A percentile compares a stretch with the other conserved stretches of the same genome.
Conservation (phyloP, 2,329 filamentous ascomycete species). For the Neodidymelliopsis sp. region DNA sequence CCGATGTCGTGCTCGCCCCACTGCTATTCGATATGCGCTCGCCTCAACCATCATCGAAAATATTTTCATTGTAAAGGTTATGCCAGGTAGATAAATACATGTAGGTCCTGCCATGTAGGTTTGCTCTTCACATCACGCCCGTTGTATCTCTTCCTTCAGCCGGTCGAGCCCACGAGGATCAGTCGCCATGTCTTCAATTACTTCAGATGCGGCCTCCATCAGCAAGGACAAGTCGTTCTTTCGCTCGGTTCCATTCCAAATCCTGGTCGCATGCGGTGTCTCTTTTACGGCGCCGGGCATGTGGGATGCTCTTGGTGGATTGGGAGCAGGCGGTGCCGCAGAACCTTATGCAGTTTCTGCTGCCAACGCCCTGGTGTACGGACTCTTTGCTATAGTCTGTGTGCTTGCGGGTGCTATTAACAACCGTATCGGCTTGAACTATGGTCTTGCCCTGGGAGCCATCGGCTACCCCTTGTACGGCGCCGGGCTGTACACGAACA, state of each 20-base stretch:
- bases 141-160: not conserved
- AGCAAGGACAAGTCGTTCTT: conserved; percentile 33
- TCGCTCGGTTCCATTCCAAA: conserved; percentile 45
- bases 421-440: conserved; percentile 46
- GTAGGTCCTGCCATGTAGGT: conserved; percentile 1
- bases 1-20: conserved; percentile 36
- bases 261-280: conserved; percentile 44
- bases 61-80: conserved; percentile 6
- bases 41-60: conserved; percentile 27
- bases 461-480: conserved; percentile 54
- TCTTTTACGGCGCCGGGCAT: conserved; percentile 46
- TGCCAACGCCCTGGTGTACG: conserved; percentile 45
- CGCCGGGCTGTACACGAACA: conserved; percentile 52
- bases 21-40: conserved; percentile 15
- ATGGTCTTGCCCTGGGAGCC: conserved; percentile 52
- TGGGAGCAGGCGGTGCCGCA: conserved; percentile 45
- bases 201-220: conserved; percentile 21
- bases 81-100: conserved; percentile 9
- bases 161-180: conserved; percentile 7
- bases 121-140: not conserved
- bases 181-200: conserved; percentile 8
- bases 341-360: conserved; percentile 45
- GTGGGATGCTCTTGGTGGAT: conserved; percentile 46
- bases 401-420: conserved; percentile 48
- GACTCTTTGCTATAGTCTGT: conserved; percentile 43